Evolutionary conservation across 164 flowering plant genomes (phyloP), one percentile per base, ranked within the genome.

Genomic region (Vitis rupestris): DNA sequence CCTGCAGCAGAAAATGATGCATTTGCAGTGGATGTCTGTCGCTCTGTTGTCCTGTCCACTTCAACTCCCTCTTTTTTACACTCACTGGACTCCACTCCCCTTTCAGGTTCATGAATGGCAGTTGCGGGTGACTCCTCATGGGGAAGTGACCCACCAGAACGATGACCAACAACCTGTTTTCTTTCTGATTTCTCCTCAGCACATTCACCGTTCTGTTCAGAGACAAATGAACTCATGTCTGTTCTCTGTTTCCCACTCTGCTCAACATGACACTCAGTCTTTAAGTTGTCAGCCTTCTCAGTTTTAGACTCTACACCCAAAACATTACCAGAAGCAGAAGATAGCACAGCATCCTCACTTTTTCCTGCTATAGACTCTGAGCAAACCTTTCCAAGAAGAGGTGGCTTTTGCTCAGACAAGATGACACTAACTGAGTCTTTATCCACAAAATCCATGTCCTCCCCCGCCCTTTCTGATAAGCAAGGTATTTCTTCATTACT

Each of bases 21-120:
- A 64, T 75, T 85, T 8, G 73, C 78, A 55, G 70, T 50, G 8
- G 75, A 68, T 29, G 95, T 80, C 15, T 70, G 74, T 63, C 72
- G 77, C 47, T 85, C 87, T 10, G 70, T 85, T 17, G 69, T 62
- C 31, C 69, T 82, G 44, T 79, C 86, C 15, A 72, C 83, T 62
- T 81, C 83, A 9, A 12, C 23, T 58, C 67, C 72, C 37, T 47
- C 60, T 57, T 68, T 47, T 52, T 71, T 77, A 2, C 76, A 52
- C 66, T 61, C 82, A 17, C 47, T 64, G 23, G 77, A 30, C 49
- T 61, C 76, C 30, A 19, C 10, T 50, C 17, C 19, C 11, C 63
- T 65, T 16, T 72, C 81, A 30, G 53, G 49, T 68, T 76, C 83
- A 19, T 70, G 76, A 14, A 49, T 69, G 37, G 73, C 65, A 64